Evolutionary conservation across 1,139 yeast genomes (phyloP), one percentile per base, ranked within the genome.

Genomic region (Suhomyces yuchorum): DNA sequence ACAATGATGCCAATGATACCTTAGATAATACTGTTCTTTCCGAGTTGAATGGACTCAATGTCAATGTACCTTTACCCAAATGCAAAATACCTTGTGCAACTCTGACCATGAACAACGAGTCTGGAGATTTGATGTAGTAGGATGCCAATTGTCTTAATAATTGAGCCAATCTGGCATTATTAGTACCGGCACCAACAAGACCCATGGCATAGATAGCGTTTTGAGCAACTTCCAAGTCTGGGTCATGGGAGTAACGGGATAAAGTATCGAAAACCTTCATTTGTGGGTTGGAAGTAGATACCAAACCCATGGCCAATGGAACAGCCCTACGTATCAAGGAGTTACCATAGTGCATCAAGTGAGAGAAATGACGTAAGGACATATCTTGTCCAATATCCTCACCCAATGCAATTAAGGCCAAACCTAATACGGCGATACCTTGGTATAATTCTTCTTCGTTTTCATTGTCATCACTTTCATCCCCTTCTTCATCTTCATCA

Each of bases 131-230:
- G 51, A 88, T 81, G 66, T 95, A 95, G 68, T 95, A 95, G 47
- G 90, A 84, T 1, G 99, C 98, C 61, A 95, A 79, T 68, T 93
- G 98, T 67, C 99, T 83, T 62, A 95, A 79, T 56, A 95, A 77
- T 73, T 93, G 99, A 2, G 98, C 98, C 57, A 95, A 78, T 73
- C 99, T 87, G 8, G 99, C 99, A 66, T 95, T 95, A 70, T 93
- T 92, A 35, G 99, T 95, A 71, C 99, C 99, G 24, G 97, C 95
- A 63, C 99, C 99, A 56, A 93, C 96, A 55, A 95, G 73, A 50
- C 99, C 99, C 99, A 95, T 92, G 39, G 97, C 85, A 63, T 89
- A 92, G 53, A 93, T 92, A 24, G 99, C 92, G 64, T 92, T 95
- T 66, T 87, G 87, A 4, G 99, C 97, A 49, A 95, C 97, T 63